phyloP scores from a whole-genome alignment of 768 basidiomycete genomes.

The Chalciporus chontae region DNA sequence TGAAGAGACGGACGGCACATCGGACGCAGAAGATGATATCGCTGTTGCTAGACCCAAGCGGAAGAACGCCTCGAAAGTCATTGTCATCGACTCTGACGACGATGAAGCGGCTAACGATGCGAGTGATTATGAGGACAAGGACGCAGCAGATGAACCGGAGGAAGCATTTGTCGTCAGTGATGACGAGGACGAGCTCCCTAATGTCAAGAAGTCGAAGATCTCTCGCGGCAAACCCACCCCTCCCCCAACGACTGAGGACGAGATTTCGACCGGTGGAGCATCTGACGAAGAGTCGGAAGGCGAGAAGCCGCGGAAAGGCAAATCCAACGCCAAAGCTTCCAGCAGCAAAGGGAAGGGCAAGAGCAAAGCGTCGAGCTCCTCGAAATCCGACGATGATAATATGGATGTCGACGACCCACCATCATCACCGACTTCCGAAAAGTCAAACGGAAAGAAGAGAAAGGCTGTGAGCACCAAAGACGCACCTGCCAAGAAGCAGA shows the following conservation, averaged over 20 bases:
- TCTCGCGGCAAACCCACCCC: slow-evolving; percentile 24
- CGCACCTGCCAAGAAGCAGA: slow-evolving; percentile 50
- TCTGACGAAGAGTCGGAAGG: slow-evolving; percentile 20
- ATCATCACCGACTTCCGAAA: slow-evolving; percentile 32
- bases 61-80: slow-evolving; percentile 32
- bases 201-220: slow-evolving; percentile 21
- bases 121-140: slow-evolving; percentile 32
- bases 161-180: slow-evolving; percentile 27
- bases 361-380: slow-evolving; percentile 22
- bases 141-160: slow-evolving; percentile 37
- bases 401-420: slow-evolving; percentile 59
- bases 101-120: slow-evolving; percentile 35
- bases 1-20: slow-evolving; percentile 19
- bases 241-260: slow-evolving; percentile 32
- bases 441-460: slow-evolving; percentile 42
- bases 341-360: slow-evolving; percentile 22
- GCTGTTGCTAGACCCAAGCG: slow-evolving; percentile 37
- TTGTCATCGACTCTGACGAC: slow-evolving; percentile 51
- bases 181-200: slow-evolving; percentile 19
- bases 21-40: slow-evolving; percentile 35
- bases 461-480: slow-evolving; percentile 35
- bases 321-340: slow-evolving; percentile 16
- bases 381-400: slow-evolving; percentile 37
- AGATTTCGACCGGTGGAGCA: slow-evolving; percentile 20
- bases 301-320: slow-evolving; percentile 39